Evolutionary conservation across 768 basidiomycete species (phyloP).

Genomic region (Tricholoma hemisulphureum): DNA sequence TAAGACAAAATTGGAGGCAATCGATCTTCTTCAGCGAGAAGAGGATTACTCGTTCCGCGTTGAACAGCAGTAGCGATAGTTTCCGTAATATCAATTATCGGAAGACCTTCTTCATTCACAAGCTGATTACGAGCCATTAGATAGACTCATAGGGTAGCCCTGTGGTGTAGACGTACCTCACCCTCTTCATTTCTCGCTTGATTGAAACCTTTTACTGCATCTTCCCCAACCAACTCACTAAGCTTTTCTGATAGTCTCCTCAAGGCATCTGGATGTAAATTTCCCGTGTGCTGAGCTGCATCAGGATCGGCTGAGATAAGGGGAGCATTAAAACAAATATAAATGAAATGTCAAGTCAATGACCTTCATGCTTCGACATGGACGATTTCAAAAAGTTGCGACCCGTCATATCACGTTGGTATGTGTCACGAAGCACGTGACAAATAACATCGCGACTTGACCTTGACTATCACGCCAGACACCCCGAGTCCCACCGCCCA

Average conservation of each 20-base stretch:
- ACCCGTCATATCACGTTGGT: not conserved
- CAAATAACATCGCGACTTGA: too few relatives aligned
- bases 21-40: slow-evolving; percentile 40
- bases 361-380: slow-evolving; percentile 2
- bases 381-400: not conserved
- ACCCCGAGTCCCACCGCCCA: too few relatives aligned
- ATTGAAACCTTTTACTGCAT: slow-evolving; percentile 29
- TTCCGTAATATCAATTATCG: slow-evolving; percentile 76
- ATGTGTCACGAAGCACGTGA: too few relatives aligned
- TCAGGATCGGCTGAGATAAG: slow-evolving; percentile 40
- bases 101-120: slow-evolving; percentile 74
- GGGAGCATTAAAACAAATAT: slow-evolving; percentile 22
- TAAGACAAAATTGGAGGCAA: slow-evolving; percentile 48
- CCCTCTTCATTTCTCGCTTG: slow-evolving; percentile 50
- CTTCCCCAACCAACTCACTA: slow-evolving; percentile 52
- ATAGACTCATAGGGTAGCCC: slow-evolving; percentile 16
- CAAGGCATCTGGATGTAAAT: slow-evolving; percentile 47
- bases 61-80: slow-evolving; percentile 34
- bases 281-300: slow-evolving; percentile 22
- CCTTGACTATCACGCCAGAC: too few relatives aligned
- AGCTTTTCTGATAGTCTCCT: slow-evolving; percentile 59
- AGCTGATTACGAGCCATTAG: slow-evolving; percentile 42
- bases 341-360: not conserved
- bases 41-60: slow-evolving; percentile 10
- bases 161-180: slow-evolving; percentile 51